Conservation (phyloP, 768 basidiomycete species). For the Trametes maxima region DNA sequence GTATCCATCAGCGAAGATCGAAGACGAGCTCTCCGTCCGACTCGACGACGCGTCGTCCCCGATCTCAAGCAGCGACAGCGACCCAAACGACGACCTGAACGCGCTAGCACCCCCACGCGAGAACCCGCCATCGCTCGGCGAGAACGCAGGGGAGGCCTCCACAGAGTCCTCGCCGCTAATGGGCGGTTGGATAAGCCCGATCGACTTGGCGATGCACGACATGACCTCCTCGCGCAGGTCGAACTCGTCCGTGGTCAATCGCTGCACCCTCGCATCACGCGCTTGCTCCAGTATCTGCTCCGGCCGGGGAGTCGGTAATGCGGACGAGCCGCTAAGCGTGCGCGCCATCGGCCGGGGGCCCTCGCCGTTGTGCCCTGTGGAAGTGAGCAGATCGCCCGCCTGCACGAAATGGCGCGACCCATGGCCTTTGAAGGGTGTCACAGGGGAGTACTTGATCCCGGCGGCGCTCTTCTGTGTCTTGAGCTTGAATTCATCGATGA, state of each 20-base stretch:
- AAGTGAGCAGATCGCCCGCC: constrained; percentile 75
- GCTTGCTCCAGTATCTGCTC: constrained; percentile 17
- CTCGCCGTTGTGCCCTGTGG: constrained; percentile 52
- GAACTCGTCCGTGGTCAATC: constrained; percentile 67
- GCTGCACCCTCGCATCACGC: constrained; percentile 15
- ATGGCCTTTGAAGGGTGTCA: constrained; percentile 28
- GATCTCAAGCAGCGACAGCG: constrained; percentile 69
- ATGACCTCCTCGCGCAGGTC: constrained; percentile 97
- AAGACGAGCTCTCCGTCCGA: constrained; percentile 60
- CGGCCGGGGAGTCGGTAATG: constrained; percentile 17
- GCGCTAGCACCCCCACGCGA: constrained; percentile 34
- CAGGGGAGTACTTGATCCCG: constrained; percentile 22
- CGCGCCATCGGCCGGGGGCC: constrained; percentile 34
- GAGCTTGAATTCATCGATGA: constrained; percentile 27
- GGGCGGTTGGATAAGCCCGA: constrained; percentile 89
- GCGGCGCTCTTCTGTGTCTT: constrained; percentile 4
- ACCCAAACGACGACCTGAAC: constrained; percentile 71
- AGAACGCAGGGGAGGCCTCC: constrained; percentile 66
- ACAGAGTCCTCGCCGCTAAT: constrained; percentile 66
- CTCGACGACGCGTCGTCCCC: constrained; percentile 71
- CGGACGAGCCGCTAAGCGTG: constrained; percentile 21
- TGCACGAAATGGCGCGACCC: constrained; percentile 64
- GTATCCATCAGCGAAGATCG: constrained; percentile 51
- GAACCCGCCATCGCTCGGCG: constrained; percentile 46
- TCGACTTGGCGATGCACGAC: constrained; percentile 97